Conservation (phyloP, 768 basidiomycete genomes). For the Amanita pallidorosea region DNA sequence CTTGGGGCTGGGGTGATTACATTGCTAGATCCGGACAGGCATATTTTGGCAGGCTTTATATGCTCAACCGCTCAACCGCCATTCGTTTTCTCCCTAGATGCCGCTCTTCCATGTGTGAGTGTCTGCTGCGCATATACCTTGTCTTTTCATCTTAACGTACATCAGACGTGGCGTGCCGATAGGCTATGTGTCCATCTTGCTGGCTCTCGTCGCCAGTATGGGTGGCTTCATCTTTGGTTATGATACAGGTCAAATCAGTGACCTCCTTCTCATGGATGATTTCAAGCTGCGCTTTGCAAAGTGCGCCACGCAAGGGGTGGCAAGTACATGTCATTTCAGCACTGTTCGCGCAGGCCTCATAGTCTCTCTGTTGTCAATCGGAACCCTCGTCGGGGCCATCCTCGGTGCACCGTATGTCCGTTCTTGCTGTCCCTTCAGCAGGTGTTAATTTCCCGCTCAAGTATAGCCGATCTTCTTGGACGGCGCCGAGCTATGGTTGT, state of each 20-base stretch:
- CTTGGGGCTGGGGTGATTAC: not conserved
- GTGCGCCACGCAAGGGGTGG: slow-evolving; percentile 29
- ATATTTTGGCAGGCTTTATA: not conserved
- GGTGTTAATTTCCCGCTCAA: slow-evolving; percentile 12
- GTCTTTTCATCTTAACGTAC: not conserved
- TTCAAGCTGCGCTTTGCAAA: slow-evolving; percentile 54
- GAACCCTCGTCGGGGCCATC: slow-evolving; percentile 54
- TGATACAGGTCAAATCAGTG: slow-evolving; percentile 71
- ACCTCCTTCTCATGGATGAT: slow-evolving; percentile 64
- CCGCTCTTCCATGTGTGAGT: not conserved
- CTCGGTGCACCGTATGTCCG: slow-evolving; percentile 47
- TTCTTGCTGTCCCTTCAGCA: not conserved
- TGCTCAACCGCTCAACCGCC: not conserved
- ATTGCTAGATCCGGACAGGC: not conserved
- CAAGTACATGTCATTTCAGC: slow-evolving; percentile 38
- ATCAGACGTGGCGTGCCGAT: slow-evolving; percentile 49
- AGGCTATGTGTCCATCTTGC: slow-evolving; percentile 49
- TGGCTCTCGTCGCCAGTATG: slow-evolving; percentile 60
- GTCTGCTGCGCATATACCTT: not conserved
- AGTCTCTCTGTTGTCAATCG: slow-evolving; percentile 61
- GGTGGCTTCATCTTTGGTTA: slow-evolving; percentile 64
- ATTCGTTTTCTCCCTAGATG: not conserved
- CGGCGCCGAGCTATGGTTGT: slow-evolving; percentile 54
- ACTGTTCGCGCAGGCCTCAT: slow-evolving; percentile 54
- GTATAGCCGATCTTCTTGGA: slow-evolving; percentile 54